A percentile compares a stretch with the other conserved stretches of the same genome.
Evolutionary conservation across 768 basidiomycete species (phyloP).

Genomic region (Coprinopsis strossmayeri): DNA sequence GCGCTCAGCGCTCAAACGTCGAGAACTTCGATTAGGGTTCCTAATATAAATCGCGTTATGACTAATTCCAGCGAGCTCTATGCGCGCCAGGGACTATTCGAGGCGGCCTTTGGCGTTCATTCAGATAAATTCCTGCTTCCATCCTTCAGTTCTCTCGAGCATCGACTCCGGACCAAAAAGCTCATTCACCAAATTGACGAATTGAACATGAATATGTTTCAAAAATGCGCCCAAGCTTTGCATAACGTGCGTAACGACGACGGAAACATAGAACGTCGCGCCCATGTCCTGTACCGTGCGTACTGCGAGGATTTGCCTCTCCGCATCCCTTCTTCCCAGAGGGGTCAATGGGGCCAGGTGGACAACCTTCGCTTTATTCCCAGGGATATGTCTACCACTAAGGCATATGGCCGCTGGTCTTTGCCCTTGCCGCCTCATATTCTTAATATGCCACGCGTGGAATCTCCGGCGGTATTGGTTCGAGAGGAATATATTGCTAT

Average conservation of each 20-base stretch:
- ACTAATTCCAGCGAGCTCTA: slow-evolving; percentile 23
- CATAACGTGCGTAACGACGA: slow-evolving; percentile 16
- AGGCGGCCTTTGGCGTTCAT: slow-evolving; percentile 26
- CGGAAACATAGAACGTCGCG: slow-evolving; percentile 14
- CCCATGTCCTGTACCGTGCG: slow-evolving; percentile 25
- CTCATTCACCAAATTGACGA: slow-evolving; percentile 20
- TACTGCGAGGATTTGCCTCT: slow-evolving; percentile 30
- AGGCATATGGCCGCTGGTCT: slow-evolving; percentile 5
- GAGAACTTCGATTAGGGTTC: slow-evolving; percentile 20
- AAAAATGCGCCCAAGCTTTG: slow-evolving; percentile 27
- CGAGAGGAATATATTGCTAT: slow-evolving; percentile 14
- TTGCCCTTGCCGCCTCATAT: slow-evolving; percentile 4
- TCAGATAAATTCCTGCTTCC: slow-evolving; percentile 25
- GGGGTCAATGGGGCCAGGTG: slow-evolving; percentile 22
- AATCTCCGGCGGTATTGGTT: slow-evolving; percentile 15
- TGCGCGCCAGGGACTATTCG: slow-evolving; percentile 28
- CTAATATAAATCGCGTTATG: slow-evolving; percentile 22
- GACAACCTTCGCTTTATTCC: slow-evolving; percentile 36
- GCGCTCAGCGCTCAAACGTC: background rate
- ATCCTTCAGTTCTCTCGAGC: slow-evolving; percentile 23
- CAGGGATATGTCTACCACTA: slow-evolving; percentile 12
- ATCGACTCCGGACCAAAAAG: slow-evolving; percentile 20
- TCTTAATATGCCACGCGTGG: slow-evolving; percentile 6
- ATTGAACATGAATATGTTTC: slow-evolving; percentile 29
- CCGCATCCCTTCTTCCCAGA: slow-evolving; percentile 5